Base-by-base conservation (phyloP, 176 grass and related monocot genomes). In the Eragrostis curvula region DNA sequence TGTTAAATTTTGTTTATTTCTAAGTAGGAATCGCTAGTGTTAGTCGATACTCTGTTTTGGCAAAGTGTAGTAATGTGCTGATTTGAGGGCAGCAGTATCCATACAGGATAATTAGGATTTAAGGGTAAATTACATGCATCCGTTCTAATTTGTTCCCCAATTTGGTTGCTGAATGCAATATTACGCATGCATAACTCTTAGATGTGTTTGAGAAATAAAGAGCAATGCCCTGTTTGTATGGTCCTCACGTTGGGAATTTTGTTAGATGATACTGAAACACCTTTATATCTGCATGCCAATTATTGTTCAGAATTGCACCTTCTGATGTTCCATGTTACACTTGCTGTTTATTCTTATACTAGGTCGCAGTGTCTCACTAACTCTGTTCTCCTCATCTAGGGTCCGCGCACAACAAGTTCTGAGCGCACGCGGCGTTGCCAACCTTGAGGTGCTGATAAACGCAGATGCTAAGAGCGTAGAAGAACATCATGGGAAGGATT, bases 381-480 rank as follows among this genome's bases (percentile, higher is more conserved):
- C 52, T 67, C 50, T 69, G 74, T 73, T 53, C 18, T 73, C 32
- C 9, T 83, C 41, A 29, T 84, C 56, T 79, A 92, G 90, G 88
- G 28, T 59, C 43, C 45, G 56, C 20, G 53, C 28, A 32, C 43
- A 69, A 40, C 61, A 77, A 84, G 73, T 70, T 87, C 20, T 61
- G 18, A 74, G 56, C 56, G 49, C 59, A 66, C 48, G 79, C 45
- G 66, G 68, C 80, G 79, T 43, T 1, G 40, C 70, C 17, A 82
- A 69, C 65, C 74, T 75, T 46, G 70, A 84, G 36, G 74, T 65
- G 57, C 30, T 77, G 72, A 62, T 68, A 32, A 61, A 60, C 76
- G 67, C 71, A 32, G 79, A 73, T 27, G 46, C 79, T 27, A 86
- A 86, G 49, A 74, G 25, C 30, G 70, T 88, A 73, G 76, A 88